phyloP scores from a whole-genome alignment of 495 filamentous ascomycete species.

The Neurospora sp. region DNA sequence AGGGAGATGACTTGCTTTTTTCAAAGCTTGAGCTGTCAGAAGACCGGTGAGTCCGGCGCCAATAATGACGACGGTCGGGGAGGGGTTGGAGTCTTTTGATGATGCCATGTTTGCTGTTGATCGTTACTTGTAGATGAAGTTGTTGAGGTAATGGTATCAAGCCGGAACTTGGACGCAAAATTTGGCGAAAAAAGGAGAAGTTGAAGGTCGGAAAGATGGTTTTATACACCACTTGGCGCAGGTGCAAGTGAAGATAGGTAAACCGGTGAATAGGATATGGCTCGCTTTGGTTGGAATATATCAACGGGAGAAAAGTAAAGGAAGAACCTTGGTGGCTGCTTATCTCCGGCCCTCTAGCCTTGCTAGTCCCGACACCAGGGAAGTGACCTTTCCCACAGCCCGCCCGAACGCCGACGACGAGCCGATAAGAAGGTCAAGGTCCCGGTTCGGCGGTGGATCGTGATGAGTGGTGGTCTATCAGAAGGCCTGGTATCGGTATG shows the following conservation, averaged over 20 bases:
- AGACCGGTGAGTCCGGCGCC: conserved; percentile 42
- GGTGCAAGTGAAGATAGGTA: background rate
- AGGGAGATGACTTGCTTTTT: conserved; percentile 25
- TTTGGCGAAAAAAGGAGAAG: background rate
- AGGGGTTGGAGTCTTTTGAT: background rate
- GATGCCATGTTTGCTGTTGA: background rate
- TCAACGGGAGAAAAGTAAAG: background rate
- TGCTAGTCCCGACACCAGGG: background rate
- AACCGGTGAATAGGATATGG: background rate
- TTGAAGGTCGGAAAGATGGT: background rate
- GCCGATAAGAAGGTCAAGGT: background rate
- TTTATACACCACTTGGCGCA: background rate
- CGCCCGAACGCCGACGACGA: background rate
- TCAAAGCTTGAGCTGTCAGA: conserved; percentile 36
- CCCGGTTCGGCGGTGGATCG: background rate
- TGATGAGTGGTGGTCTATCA: background rate
- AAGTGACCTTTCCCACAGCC: background rate
- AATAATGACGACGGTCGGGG: conserved; percentile 29
- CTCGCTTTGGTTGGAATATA: background rate
- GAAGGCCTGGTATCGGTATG: background rate
- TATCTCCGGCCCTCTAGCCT: background rate
- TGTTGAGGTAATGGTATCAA: background rate
- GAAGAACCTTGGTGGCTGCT: background rate
- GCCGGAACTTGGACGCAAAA: background rate
- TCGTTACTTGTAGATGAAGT: background rate